Evolutionary conservation across 169 alveolate genomes (phyloP), one percentile per base, ranked within the genome.

Genomic region (Plasmodium sp.): DNA sequence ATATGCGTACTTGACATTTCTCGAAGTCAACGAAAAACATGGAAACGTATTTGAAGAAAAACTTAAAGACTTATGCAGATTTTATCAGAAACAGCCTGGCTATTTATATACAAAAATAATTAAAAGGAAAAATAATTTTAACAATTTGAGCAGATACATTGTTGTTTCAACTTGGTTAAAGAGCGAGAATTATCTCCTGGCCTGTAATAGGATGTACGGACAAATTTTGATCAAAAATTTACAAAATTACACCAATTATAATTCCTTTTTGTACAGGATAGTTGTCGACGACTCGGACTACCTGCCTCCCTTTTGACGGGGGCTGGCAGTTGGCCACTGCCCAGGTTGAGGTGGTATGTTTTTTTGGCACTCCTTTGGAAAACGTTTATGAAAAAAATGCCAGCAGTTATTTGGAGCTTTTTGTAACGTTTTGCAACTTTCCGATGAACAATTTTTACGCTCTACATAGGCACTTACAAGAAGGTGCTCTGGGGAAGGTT

Each of bases 271-370:
- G 92, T 96, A 95, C 92, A 95, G 94, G 90, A 95, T 96, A 34
- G 97, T 96, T 67, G 97, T 95, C 10, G 97, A 96, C 75, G 97
- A 96, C 85, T 94, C 96, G 48, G 95, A 94, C 79, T 96, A 85
- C 41, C 45, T 85, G 3, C 93, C 93, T 75, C 93, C 93, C 18
- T 48, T 85, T 43, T 85, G 67, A 77, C 22, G n/a, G 6, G 77
- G 33, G 77, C 39, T 67, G 77, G n/a, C 0, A 67, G n/a, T 27
- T 67, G 18, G 3, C 62, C 62, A 51, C 16, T 51, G 1, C 22
- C 62, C 62, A 51, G 62, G 7, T 51, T 51, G 62, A 51, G 22
- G 3, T 67, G 39, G 3, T 67, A 22, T 67, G 5, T 18, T 67
- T 67, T 27, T 67, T 67, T 67, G 33, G 14, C 39, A 67, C 18